A percentile compares a stretch with the other conserved stretches of the same genome.
phyloP scores from a whole-genome alignment of 139 green algal genomes.

The Coelastrella sp. region DNA sequence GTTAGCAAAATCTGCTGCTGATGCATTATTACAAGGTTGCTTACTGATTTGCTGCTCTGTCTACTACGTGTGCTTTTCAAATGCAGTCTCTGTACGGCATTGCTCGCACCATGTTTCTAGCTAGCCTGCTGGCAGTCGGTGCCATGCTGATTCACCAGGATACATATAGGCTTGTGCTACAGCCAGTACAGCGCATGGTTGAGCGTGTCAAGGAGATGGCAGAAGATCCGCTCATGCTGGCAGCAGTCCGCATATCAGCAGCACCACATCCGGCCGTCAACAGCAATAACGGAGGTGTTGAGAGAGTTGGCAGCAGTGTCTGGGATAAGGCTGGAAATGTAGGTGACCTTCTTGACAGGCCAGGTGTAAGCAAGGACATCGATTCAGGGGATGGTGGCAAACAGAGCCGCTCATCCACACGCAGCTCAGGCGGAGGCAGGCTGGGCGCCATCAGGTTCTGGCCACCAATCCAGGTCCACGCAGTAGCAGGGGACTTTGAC shows the following conservation, averaged over 20 bases:
- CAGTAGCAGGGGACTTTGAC: not conserved
- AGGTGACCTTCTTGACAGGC: not conserved
- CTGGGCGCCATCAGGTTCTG: not conserved
- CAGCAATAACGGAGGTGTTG: not conserved
- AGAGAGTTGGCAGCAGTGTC: not conserved
- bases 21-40: not conserved
- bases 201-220: constrained; percentile 67
- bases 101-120: constrained; percentile 89
- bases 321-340: not conserved
- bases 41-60: not conserved
- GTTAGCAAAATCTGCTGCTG: no score
- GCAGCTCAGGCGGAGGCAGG: not conserved
- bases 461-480: constrained; percentile 8
- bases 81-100: constrained; percentile 87
- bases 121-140: constrained; percentile 82
- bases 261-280: not conserved
- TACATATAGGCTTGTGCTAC: constrained; percentile 83
- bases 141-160: constrained; percentile 89
- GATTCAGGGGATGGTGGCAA: not conserved
- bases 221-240: constrained; percentile 69
- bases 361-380: not conserved
- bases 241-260: not conserved
- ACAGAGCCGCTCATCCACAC: not conserved
- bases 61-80: not conserved
- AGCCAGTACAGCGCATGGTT: constrained; percentile 96